These are phyloP conservation scores for Gamarada debralockiae DNA, from an alignment of 495 filamentous ascomycete genomes.

Conservation along the genomic window DNA sequence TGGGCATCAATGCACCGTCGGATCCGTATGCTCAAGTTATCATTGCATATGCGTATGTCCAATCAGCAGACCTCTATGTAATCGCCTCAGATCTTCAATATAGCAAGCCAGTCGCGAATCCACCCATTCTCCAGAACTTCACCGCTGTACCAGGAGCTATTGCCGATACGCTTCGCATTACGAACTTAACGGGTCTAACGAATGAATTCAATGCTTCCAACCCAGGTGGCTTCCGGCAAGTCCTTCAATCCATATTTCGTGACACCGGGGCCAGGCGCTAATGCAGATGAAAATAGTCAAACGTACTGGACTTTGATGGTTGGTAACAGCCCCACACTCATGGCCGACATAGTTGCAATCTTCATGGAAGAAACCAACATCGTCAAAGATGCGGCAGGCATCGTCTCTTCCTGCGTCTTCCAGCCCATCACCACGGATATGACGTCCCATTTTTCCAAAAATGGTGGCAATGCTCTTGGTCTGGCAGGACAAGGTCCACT, in stretches of 20 bases:
- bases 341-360: slow-evolving; percentile 30
- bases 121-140: slow-evolving; percentile 28
- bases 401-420: slow-evolving; percentile 41
- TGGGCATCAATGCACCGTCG: slow-evolving; percentile 29
- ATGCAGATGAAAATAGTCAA: slow-evolving; percentile 20
- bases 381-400: slow-evolving; percentile 32
- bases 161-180: slow-evolving; percentile 33
- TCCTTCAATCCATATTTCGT: background rate
- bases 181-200: slow-evolving; percentile 42
- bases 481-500: slow-evolving; percentile 35
- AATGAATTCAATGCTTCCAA: slow-evolving; percentile 36
- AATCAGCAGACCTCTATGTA: slow-evolving; percentile 32
- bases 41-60: slow-evolving; percentile 33
- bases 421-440: slow-evolving; percentile 42
- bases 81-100: slow-evolving; percentile 25
- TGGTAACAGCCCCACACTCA: slow-evolving; percentile 30
- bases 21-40: slow-evolving; percentile 45
- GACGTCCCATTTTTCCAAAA: slow-evolving; percentile 34
- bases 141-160: slow-evolving; percentile 31
- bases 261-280: background rate
- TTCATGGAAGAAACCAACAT: slow-evolving; percentile 32
- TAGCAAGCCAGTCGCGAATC: slow-evolving; percentile 26
- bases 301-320: slow-evolving; percentile 40
- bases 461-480: slow-evolving; percentile 52
- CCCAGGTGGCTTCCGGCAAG: slow-evolving; percentile 38